Conservation (phyloP, 1,284 basidiomycete species). For the Cutaneotrichosporon curvatum region DNA sequence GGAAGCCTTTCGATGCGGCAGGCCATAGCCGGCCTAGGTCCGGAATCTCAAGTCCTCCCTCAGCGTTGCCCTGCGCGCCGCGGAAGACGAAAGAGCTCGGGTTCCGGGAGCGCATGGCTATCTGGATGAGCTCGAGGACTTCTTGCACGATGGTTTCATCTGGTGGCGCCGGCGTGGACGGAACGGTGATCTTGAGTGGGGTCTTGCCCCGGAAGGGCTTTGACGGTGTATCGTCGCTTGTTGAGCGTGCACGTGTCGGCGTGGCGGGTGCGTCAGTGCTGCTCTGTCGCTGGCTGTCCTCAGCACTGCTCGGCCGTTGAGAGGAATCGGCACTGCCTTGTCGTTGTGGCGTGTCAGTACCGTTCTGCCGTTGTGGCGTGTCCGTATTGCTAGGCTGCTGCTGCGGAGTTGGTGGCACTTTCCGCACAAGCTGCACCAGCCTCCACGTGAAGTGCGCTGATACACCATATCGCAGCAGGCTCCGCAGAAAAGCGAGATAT, state of each 20-base stretch:
- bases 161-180: background rate
- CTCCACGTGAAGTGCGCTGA: conserved; percentile 32
- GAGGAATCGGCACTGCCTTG: background rate
- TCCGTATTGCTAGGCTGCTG: background rate
- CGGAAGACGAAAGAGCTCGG: conserved; percentile 39
- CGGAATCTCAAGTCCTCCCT: conserved; percentile 31
- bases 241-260: background rate
- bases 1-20: conserved; percentile 34
- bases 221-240: background rate
- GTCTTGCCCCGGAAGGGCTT: background rate
- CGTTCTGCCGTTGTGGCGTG: conserved; percentile 1
- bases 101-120: conserved; percentile 34
- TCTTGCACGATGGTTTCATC: conserved; percentile 30
- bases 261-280: too few species aligned
- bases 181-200: conserved; percentile 4
- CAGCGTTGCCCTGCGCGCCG: conserved; percentile 18
- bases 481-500: conserved; percentile 30
- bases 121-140: conserved; percentile 35
- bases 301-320: too few species aligned
- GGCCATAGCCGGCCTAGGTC: conserved; percentile 39
- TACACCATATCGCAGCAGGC: conserved; percentile 35
- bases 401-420: conserved; percentile 12
- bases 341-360: background rate
- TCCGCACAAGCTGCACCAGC: conserved; percentile 35
- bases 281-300: too few species aligned